These are phyloP conservation scores for Solanum clarkiae DNA, from an alignment of 257 asterid species.

Conservation along the genomic window DNA sequence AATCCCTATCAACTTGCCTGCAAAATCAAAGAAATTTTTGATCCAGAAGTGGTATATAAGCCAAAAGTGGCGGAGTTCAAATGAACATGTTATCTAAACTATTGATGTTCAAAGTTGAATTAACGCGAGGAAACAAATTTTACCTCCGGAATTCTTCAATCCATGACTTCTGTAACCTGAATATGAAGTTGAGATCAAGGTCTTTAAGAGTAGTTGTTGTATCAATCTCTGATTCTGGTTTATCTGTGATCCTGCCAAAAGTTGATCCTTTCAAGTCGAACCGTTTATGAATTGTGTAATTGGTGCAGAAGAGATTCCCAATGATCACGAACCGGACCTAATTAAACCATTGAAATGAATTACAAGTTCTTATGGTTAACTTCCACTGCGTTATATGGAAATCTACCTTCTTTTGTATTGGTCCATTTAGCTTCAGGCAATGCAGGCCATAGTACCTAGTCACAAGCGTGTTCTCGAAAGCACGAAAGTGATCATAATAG, in stretches of 20 bases:
- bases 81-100: not conserved
- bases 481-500: conserved; percentile 43
- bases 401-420: conserved; percentile 39
- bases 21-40: not conserved
- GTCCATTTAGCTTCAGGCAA: conserved; percentile 59
- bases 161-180: conserved; percentile 7
- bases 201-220: conserved; percentile 16
- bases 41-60: not conserved
- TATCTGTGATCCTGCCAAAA: conserved; percentile 12
- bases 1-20: conserved; percentile 74
- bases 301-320: conserved; percentile 18
- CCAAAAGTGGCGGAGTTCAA: not conserved
- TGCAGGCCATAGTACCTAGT: conserved; percentile 65
- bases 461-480: conserved; percentile 49
- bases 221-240: conserved; percentile 14
- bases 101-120: not conserved
- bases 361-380: not conserved
- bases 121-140: not conserved
- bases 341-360: not conserved
- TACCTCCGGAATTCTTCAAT: conserved; percentile 8
- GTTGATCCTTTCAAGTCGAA: conserved; percentile 21
- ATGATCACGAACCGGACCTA: conserved; percentile 15
- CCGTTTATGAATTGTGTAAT: conserved; percentile 6
- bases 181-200: conserved; percentile 15
- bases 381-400: not conserved